Conservation (phyloP, 2,329 filamentous ascomycete species). For the Ophiocordyceps camponoti-leonardi region DNA sequence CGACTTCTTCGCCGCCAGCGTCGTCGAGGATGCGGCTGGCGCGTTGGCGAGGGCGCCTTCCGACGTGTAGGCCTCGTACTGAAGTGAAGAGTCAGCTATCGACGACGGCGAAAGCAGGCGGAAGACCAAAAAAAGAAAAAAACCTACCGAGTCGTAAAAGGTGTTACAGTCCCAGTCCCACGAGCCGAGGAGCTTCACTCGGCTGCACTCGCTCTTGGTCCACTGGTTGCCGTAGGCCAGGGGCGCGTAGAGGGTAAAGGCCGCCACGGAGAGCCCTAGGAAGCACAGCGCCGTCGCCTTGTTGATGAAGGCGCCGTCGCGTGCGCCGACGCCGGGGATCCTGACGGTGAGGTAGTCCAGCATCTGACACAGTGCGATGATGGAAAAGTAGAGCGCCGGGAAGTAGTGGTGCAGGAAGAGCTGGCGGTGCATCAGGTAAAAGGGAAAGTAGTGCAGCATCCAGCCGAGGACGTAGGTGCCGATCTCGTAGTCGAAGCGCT, state of each 20-base stretch:
- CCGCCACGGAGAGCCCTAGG: conserved; percentile 54
- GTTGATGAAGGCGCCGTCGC: conserved; percentile 52
- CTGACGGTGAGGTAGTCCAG: conserved; percentile 74
- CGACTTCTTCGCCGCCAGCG: conserved; percentile 8
- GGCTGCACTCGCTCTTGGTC: conserved; percentile 76
- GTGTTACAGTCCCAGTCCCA: conserved; percentile 99
- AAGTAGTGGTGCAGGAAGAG: conserved; percentile 98
- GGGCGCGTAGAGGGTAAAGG: conserved; percentile 74
- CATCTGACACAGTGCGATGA: conserved; percentile 75
- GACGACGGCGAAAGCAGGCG: not conserved
- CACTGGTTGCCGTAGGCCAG: conserved; percentile 86
- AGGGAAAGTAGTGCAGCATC: conserved; percentile 98
- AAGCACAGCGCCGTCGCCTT: conserved; percentile 57
- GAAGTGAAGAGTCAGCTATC: not conserved
- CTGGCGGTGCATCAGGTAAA: conserved; percentile 95
- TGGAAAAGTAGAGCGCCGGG: conserved; percentile 86
- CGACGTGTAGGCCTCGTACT: conserved; percentile 30
- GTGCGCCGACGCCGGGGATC: conserved; percentile 48
- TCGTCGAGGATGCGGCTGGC: conserved; percentile 12
- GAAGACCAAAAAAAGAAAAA: not conserved
- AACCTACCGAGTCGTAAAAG: conserved; percentile 72
- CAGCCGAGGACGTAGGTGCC: conserved; percentile 81
- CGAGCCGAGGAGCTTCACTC: conserved; percentile 67
- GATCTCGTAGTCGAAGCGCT: conserved; percentile 95
- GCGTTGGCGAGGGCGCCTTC: conserved; percentile 6